phyloP scores from a whole-genome alignment of 805 yeast genomes.

The Spathaspora arborariae region DNA sequence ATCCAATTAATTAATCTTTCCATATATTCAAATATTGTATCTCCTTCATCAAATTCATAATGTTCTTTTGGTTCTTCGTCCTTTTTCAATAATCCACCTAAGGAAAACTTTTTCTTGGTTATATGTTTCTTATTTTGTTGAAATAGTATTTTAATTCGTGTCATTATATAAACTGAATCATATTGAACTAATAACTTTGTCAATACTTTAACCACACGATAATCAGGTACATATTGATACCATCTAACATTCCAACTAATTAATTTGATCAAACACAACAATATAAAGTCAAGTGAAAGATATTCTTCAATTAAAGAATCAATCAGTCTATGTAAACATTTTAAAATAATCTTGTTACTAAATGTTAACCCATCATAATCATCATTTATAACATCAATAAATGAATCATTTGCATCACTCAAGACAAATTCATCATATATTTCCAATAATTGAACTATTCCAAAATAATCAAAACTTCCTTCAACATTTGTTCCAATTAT shows the following conservation, averaged over 20 bases:
- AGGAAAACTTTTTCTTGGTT: constrained; percentile 7
- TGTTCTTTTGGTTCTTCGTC: constrained; percentile 4
- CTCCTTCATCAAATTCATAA: constrained; percentile 24
- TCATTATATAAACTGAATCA: constrained; percentile 38
- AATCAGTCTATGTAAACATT: constrained; percentile 14
- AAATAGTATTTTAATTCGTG: constrained; percentile 37
- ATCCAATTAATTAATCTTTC: constrained; percentile 27
- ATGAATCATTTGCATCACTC: constrained; percentile 30
- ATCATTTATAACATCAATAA: constrained; percentile 27
- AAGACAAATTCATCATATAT: constrained; percentile 42
- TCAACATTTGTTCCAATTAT: constrained; percentile 47
- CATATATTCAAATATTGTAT: constrained; percentile 31
- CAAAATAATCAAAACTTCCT: constrained; percentile 61
- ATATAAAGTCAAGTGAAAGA: constrained; percentile 29
- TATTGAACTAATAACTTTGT: constrained; percentile 38
- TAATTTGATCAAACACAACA: constrained; percentile 41
- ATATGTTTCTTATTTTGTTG: constrained; percentile 22
- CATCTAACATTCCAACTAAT: constrained; percentile 64
- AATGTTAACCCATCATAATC: constrained; percentile 23
- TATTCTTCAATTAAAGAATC: constrained; percentile 23
- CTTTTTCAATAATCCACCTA: constrained; percentile 7
- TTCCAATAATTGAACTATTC: constrained; percentile 47
- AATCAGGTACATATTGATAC: constrained; percentile 52
- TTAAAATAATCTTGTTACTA: constrained; percentile 32
- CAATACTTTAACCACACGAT: constrained; percentile 41